Conservation (phyloP, 176 grass and related monocot species). For the Aegilops umbellulata region DNA sequence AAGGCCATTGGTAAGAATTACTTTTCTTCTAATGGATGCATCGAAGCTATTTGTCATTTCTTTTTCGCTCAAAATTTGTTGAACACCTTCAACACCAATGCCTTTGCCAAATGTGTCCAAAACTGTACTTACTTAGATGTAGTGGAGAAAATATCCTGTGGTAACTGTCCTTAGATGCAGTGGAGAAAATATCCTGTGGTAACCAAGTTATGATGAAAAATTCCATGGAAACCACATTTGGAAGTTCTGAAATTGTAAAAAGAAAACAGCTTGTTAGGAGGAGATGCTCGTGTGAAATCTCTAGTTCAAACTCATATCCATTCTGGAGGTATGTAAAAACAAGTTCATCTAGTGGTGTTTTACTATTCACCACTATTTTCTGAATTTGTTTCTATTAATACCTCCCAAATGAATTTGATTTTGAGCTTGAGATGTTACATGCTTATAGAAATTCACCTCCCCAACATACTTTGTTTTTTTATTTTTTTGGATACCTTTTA, state of each 20-base stretch:
- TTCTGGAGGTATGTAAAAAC: not conserved
- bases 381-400: not conserved
- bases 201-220: not conserved
- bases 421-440: not conserved
- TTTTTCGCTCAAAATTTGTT: not conserved
- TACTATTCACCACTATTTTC: not conserved
- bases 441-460: not conserved
- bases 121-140: not conserved
- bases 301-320: not conserved
- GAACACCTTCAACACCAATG: constrained; percentile 10
- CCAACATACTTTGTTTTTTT: not conserved
- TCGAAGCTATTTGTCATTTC: not conserved
- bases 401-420: not conserved
- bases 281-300: not conserved
- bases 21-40: not conserved
- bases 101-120: not conserved
- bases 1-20: constrained; percentile 75
- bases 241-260: not conserved
- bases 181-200: not conserved
- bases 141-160: not conserved
- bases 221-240: not conserved
- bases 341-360: not conserved
- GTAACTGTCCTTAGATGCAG: not conserved
- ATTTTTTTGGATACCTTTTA: not conserved
- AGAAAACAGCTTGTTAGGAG: not conserved